Conservation (phyloP, 768 basidiomycete genomes). For the Amanita fuliginea region DNA sequence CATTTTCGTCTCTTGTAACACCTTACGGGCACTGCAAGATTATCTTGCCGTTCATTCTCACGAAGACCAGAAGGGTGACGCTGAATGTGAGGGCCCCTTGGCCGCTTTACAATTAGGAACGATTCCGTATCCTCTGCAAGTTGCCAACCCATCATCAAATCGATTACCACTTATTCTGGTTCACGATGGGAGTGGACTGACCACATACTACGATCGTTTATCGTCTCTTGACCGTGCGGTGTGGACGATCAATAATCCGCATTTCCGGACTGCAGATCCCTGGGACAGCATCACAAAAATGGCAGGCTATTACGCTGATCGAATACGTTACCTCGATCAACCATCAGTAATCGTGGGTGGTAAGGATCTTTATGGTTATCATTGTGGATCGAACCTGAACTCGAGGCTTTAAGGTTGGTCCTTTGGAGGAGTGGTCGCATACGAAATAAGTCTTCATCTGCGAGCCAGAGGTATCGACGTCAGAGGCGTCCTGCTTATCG, state of each 20-base stretch:
- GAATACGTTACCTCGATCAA: conserved; percentile 22
- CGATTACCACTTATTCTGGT: conserved; percentile 46
- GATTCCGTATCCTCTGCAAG: conserved; percentile 27
- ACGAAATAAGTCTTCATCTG: conserved; percentile 48
- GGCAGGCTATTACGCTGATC: conserved; percentile 37
- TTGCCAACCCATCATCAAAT: conserved; percentile 8
- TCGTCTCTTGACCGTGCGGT: conserved; percentile 36
- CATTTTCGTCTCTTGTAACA: conserved; percentile 3
- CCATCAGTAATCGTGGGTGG: conserved; percentile 49
- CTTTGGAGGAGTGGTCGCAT: conserved; percentile 65
- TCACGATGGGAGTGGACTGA: conserved; percentile 64
- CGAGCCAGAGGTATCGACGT: conserved; percentile 28
- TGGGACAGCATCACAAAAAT: conserved; percentile 44
- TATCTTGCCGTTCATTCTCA: not conserved
- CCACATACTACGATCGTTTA: conserved; percentile 38
- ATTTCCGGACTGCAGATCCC: conserved; percentile 26
- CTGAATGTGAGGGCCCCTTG: not conserved
- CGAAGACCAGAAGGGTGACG: not conserved
- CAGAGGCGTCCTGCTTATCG: conserved; percentile 53
- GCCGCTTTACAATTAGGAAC: conserved; percentile 15
- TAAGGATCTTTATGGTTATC: conserved; percentile 15
- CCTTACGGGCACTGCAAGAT: not conserved
- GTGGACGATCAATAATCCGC: conserved; percentile 53
- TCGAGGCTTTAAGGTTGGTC: conserved; percentile 50
- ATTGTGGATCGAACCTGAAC: not conserved